Percentiles rank a stretch among this genome's conserved stretches.
phyloP scores from a whole-genome alignment of 2,329 filamentous ascomycete genomes.

The Aspergillus sp. region DNA sequence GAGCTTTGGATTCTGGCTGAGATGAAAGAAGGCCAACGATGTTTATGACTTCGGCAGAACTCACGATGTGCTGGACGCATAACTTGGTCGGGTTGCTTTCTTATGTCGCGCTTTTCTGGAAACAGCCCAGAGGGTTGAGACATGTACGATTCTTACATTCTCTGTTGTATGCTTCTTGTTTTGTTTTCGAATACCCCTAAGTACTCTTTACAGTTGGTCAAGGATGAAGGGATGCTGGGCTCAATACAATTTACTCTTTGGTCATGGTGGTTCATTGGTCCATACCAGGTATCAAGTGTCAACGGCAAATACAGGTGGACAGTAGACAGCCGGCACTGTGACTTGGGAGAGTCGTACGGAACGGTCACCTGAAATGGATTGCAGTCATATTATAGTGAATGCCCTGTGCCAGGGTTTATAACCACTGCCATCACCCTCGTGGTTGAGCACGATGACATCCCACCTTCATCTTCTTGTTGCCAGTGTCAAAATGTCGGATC shows the following conservation, averaged over 20 bases:
- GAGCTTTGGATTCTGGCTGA: background rate
- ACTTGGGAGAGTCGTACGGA: slow-evolving; percentile 16
- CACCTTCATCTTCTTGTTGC: background rate
- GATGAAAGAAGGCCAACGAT: slow-evolving; percentile 1
- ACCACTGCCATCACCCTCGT: too few species aligned
- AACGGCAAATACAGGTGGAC: too few species aligned
- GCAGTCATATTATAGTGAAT: slow-evolving; percentile 10
- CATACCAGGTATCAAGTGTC: too few species aligned
- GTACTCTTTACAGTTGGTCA: too few species aligned
- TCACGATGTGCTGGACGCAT: slow-evolving; percentile 16
- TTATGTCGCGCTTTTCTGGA: slow-evolving; percentile 6
- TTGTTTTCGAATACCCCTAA: slow-evolving; percentile 17
- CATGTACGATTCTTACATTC: background rate
- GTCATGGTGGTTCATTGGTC: too few species aligned
- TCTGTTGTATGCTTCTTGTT: slow-evolving; percentile 5
- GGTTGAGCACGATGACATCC: too few species aligned
- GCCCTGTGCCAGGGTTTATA: too few species aligned
- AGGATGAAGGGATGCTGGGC: slow-evolving; percentile 12
- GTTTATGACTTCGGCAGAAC: slow-evolving; percentile 6
- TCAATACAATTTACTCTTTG: slow-evolving; percentile 5
- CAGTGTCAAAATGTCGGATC: slow-evolving; percentile 38
- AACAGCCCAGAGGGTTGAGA: too few species aligned
- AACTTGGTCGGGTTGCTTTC: slow-evolving; percentile 4
- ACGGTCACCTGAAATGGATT: slow-evolving; percentile 15
- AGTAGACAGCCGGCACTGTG: too few species aligned